Percentiles rank a stretch among this genome's conserved stretches.
Evolutionary conservation across 805 yeast species (phyloP).

Genomic region (Candida qinlingensis): DNA sequence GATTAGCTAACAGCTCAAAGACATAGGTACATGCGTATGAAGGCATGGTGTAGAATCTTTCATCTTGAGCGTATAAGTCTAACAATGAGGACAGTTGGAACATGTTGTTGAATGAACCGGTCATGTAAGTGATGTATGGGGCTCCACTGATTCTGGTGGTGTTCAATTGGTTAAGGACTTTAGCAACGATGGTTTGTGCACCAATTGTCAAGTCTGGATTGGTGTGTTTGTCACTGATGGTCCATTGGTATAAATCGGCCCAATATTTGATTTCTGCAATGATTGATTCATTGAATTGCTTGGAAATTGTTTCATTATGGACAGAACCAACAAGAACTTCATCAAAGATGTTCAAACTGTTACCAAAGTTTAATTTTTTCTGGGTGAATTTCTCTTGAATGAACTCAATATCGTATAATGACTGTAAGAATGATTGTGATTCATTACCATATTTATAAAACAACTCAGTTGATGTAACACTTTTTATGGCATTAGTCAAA

Average conservation of each 20-base stretch:
- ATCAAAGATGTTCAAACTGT: slow-evolving; percentile 38
- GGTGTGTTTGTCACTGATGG: slow-evolving; percentile 25
- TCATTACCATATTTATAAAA: slow-evolving; percentile 28
- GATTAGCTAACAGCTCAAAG: slow-evolving; percentile 35
- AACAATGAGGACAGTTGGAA: slow-evolving; percentile 34
- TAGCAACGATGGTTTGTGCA: slow-evolving; percentile 36
- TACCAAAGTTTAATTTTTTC: slow-evolving; percentile 31
- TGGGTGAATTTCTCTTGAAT: slow-evolving; percentile 20
- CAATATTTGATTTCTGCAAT: slow-evolving; percentile 29
- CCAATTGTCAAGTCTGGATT: slow-evolving; percentile 33
- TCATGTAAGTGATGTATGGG: slow-evolving; percentile 37
- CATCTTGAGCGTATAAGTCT: slow-evolving; percentile 29
- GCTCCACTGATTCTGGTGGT: slow-evolving; percentile 29
- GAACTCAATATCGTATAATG: slow-evolving; percentile 26
- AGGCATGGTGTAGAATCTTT: slow-evolving; percentile 41
- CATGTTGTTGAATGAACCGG: slow-evolving; percentile 43
- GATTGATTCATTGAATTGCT: slow-evolving; percentile 28
- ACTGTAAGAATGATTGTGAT: slow-evolving; percentile 34
- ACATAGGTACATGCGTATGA: slow-evolving; percentile 41
- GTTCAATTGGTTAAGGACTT: slow-evolving; percentile 30
- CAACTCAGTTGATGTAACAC: slow-evolving; percentile 25
- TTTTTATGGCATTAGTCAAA: slow-evolving; percentile 29
- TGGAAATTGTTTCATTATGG: slow-evolving; percentile 35
- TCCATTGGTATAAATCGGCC: slow-evolving; percentile 37
- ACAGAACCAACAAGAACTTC: slow-evolving; percentile 34